Conservation (phyloP, 139 green algal species). For the Tetradesmus lagerheimii region DNA sequence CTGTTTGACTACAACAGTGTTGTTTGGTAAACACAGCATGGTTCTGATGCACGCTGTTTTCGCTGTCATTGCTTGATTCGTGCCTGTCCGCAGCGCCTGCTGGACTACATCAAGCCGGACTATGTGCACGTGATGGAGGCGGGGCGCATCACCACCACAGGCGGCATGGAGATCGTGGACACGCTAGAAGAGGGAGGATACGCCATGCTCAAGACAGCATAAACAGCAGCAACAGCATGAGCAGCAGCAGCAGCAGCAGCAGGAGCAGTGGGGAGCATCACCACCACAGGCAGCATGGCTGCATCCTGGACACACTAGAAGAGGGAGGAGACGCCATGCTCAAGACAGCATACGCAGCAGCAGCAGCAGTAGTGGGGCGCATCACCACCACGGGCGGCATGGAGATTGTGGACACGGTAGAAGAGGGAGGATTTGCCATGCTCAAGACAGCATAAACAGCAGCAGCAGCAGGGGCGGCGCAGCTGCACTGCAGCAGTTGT, state of each 20-base stretch:
- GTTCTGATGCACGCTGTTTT: conserved; percentile 18
- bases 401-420: conserved; percentile 71
- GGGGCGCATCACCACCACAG: conserved; percentile 52
- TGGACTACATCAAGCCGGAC: conserved; percentile 85
- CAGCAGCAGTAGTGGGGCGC: conserved; percentile 30
- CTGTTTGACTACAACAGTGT: background rate
- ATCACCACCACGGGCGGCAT: conserved; percentile 65
- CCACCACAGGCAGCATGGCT: background rate
- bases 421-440: conserved; percentile 69
- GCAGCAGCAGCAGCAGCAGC: background rate
- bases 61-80: conserved; percentile 52
- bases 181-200: conserved; percentile 73
- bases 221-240: background rate
- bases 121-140: conserved; percentile 82
- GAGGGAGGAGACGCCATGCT: too few species aligned
- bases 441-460: conserved; percentile 44
- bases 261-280: background rate
- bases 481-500: background rate
- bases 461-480: background rate
- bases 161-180: conserved; percentile 73
- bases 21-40: too few species aligned
- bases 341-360: background rate
- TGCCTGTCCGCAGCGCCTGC: conserved; percentile 64
- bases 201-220: conserved; percentile 53
- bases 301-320: too few species aligned